phyloP scores from a whole-genome alignment of 805 yeast genomes.

The Geotrichum ghanense region DNA sequence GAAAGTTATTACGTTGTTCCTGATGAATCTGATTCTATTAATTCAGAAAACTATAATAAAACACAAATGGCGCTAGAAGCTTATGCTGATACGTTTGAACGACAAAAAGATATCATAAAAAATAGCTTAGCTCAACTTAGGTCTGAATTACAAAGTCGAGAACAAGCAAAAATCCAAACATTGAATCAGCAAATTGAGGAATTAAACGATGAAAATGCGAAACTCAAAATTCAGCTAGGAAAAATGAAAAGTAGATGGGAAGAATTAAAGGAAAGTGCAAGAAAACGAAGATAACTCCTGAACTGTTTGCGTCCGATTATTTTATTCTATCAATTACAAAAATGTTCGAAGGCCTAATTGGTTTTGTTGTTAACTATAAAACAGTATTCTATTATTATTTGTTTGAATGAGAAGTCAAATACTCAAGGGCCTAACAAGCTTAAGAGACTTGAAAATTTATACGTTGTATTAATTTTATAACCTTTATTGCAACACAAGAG shows the following conservation, averaged over 20 bases:
- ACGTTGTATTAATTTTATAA: too few species aligned
- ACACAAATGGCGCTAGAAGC: conserved; percentile 20
- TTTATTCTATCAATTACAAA: too few species aligned
- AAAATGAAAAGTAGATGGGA: conserved; percentile 55
- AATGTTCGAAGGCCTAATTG: too few species aligned
- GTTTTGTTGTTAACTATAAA: too few species aligned
- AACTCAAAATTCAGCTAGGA: conserved; percentile 38
- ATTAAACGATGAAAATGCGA: conserved; percentile 30
- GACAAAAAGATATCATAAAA: conserved; percentile 22
- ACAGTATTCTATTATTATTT: too few species aligned
- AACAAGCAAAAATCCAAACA: conserved; percentile 25
- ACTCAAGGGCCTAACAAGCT: too few species aligned
- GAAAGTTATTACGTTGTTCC: conserved; percentile 28
- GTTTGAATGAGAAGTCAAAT: too few species aligned
- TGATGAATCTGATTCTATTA: conserved; percentile 19
- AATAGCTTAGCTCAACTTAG: conserved; percentile 23
- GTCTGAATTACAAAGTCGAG: conserved; percentile 30
- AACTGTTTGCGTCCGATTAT: too few species aligned
- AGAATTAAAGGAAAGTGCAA: conserved; percentile 51
- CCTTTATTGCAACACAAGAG: too few species aligned
- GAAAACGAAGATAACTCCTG: conserved; percentile 38
- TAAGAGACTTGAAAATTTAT: too few species aligned
- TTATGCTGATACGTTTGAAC: conserved; percentile 19
- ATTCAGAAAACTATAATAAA: conserved; percentile 26
- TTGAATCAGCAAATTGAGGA: conserved; percentile 29